phyloP scores from a whole-genome alignment of 768 basidiomycete genomes.

The Rubroboletus pulcherrimus region DNA sequence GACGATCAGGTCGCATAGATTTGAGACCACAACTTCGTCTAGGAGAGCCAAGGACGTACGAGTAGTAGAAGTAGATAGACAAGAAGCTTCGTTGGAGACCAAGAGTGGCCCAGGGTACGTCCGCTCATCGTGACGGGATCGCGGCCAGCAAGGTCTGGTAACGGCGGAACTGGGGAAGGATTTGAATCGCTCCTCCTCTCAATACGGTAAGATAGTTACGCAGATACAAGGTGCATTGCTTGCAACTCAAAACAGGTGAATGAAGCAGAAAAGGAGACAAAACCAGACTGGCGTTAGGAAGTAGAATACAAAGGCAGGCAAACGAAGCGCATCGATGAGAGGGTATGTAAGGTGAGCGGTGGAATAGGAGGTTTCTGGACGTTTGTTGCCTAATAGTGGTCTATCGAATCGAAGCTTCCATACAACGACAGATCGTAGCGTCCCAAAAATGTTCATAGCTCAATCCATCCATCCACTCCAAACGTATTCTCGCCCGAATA shows the following conservation, averaged over 20 bases:
- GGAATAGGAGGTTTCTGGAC: constrained; percentile 12
- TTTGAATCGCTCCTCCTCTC: not conserved
- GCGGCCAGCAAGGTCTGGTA: not conserved
- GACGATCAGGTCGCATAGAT: not conserved
- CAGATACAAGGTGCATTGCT: constrained; percentile 19
- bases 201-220: constrained; percentile 3
- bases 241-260: constrained; percentile 15
- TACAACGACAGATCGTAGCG: constrained; percentile 21
- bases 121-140: not conserved
- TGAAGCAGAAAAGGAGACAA: constrained; percentile 2
- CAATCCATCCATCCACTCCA: constrained; percentile 42
- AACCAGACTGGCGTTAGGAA: constrained; percentile 11
- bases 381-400: constrained; percentile 27
- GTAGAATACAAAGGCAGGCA: constrained; percentile 30
- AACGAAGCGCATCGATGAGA: constrained; percentile 8
- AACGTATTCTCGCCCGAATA: constrained; percentile 99
- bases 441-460: constrained; percentile 27
- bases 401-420: constrained; percentile 24
- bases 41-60: not conserved
- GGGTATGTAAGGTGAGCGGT: constrained; percentile 25
- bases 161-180: not conserved
- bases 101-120: too few relatives aligned
- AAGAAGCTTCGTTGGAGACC: too few relatives aligned
- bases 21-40: not conserved
- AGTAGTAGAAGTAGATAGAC: not conserved